phyloP scores from a whole-genome alignment of 2,329 filamentous ascomycete species.

The Xenoacremonium recifei region DNA sequence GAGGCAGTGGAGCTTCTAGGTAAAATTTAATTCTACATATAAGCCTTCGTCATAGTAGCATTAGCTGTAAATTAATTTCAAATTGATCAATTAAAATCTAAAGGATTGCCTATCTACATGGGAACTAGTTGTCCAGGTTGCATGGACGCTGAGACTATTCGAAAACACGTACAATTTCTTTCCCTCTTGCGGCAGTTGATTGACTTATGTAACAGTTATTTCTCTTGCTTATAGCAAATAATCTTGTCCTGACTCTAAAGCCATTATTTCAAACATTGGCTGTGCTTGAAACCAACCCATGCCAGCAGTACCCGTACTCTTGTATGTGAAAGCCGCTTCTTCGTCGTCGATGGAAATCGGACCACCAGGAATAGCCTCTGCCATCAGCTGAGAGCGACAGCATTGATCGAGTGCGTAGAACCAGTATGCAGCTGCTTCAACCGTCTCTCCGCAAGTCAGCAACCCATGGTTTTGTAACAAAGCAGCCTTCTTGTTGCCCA shows the following conservation, averaged over 20 bases:
- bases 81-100: no score
- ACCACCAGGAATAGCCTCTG: constrained; percentile 5
- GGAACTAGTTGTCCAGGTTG: no score
- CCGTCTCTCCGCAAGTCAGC: constrained; percentile 5
- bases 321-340: constrained; percentile 6
- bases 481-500: constrained; percentile 6
- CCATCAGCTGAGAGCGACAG: constrained; percentile 9
- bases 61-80: no score
- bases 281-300: constrained; percentile 10
- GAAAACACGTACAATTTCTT: no score
- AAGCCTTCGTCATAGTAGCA: no score
- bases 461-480: constrained; percentile 10
- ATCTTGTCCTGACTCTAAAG: not conserved
- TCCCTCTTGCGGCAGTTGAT: no score
- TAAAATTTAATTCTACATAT: no score
- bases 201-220: not conserved
- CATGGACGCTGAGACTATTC: no score
- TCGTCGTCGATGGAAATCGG: constrained; percentile 4
- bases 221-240: not conserved
- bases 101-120: no score
- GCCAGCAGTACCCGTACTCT: constrained; percentile 3
- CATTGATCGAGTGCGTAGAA: constrained; percentile 10
- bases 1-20: no score
- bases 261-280: not conserved
- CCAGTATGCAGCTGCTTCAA: constrained; percentile 8